These are phyloP conservation scores for Nepenthes gracilis DNA, from an alignment of 148 eudicot genomes.

Conservation along the genomic window DNA sequence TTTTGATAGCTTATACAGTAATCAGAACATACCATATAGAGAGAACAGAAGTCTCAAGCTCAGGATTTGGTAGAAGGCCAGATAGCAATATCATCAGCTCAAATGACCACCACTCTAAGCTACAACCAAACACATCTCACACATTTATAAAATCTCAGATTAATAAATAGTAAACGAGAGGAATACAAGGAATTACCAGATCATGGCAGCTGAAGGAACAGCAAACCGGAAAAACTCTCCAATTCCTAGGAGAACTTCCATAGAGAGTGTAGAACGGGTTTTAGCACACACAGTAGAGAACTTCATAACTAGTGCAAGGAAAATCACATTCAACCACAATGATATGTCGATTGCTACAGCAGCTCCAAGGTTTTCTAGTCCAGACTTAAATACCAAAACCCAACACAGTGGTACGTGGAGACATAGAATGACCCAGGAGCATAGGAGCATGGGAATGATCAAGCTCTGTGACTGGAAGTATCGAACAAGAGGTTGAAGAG, in stretches of 20 bases:
- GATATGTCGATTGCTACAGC: slow-evolving; percentile 16
- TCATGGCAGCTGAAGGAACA: slow-evolving; percentile 9
- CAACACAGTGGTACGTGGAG: slow-evolving; percentile 14
- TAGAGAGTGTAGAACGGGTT: slow-evolving; percentile 11
- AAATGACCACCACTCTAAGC: slow-evolving; percentile 29
- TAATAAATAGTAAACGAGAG: neutral
- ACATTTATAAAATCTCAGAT: neutral
- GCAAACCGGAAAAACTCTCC: slow-evolving; percentile 19
- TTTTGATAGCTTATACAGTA: neutral
- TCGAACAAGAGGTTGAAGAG: slow-evolving; percentile 15
- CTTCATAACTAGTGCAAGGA: slow-evolving; percentile 9
- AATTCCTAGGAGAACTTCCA: slow-evolving; percentile 11
- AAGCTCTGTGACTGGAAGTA: slow-evolving; percentile 15
- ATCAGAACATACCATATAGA: slow-evolving; percentile 3
- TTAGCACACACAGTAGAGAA: slow-evolving; percentile 15
- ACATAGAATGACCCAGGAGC: slow-evolving; percentile 5
- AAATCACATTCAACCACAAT: slow-evolving; percentile 10
- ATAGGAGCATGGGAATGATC: slow-evolving; percentile 13
- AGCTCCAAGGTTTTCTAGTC: slow-evolving; percentile 12
- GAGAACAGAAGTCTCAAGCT: slow-evolving; percentile 12
- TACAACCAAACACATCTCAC: slow-evolving; percentile 1
- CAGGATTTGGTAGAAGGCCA: slow-evolving; percentile 14
- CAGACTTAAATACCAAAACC: slow-evolving; percentile 11
- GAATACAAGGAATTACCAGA: neutral
- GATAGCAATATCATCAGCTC: slow-evolving; percentile 24